Conservation (phyloP, 495 filamentous ascomycete species). For the Friedmanniomyces simplex region DNA sequence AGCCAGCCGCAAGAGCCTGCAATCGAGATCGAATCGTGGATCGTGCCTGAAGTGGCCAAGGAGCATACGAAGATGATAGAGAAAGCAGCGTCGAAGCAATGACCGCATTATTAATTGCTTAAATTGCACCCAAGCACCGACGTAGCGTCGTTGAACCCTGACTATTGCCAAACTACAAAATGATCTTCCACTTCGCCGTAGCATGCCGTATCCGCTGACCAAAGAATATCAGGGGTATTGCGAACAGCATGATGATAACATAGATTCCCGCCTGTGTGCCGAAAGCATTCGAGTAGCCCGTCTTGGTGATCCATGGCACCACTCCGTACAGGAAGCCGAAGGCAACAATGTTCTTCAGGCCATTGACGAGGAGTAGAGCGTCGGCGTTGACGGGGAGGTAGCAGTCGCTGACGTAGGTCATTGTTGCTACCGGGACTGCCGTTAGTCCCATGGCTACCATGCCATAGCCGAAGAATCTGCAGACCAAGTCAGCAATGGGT, state of each 20-base stretch:
- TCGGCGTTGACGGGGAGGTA: conserved; percentile 27
- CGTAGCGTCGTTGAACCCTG: too few species aligned
- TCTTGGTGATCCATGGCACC: conserved; percentile 27
- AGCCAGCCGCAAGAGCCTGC: conserved; percentile 47
- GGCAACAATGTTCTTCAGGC: conserved; percentile 22
- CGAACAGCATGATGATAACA: conserved; percentile 23
- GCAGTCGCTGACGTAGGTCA: conserved; percentile 27
- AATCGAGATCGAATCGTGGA: conserved; percentile 78
- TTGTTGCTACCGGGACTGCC: conserved; percentile 16
- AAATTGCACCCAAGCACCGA: too few species aligned
- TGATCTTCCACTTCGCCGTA: conserved; percentile 26
- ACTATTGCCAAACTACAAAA: conserved; percentile 13
- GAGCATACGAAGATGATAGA: conserved; percentile 53
- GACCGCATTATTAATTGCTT: conserved; percentile 24
- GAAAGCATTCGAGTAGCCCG: conserved; percentile 27
- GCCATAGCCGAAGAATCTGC: conserved; percentile 27
- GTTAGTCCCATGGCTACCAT: conserved; percentile 26
- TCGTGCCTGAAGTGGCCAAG: conserved; percentile 71
- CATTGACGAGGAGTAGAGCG: conserved; percentile 29
- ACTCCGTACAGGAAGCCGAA: conserved; percentile 29
- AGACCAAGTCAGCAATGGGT: not conserved
- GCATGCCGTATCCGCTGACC: conserved; percentile 23
- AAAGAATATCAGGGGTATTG: conserved; percentile 18
- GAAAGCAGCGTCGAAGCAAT: conserved; percentile 13
- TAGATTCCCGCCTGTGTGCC: conserved; percentile 28